Evolutionary conservation across 2,329 filamentous ascomycete genomes (phyloP), one percentile per base, ranked within the genome.

Genomic region (Dactylellina haptotyla): DNA sequence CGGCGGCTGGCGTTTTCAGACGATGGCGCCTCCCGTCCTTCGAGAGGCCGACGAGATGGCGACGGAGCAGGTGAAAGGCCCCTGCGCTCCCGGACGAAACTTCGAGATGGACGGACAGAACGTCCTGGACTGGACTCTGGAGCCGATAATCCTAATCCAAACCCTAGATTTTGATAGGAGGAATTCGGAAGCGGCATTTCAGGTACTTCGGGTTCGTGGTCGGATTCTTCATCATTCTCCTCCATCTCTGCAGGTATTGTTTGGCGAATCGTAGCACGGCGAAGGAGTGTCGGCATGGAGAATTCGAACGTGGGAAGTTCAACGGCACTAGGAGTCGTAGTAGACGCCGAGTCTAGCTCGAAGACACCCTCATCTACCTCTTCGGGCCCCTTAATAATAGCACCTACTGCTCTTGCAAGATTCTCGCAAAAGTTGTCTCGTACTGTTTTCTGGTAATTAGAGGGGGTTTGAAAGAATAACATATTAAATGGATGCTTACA

Each of bases 231-330:
- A 16, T 73, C 69, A 26, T 73, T 64, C 34, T 73, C 61, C n/a
- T 73, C 61, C 1, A 20, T 6, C 6, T 73, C 69, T 4, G 45
- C 56, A n/a, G 30, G 9, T 26, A 51, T 54, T 18, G 62, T 62
- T 37, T 46, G 61, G 18, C 10, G 62, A 9, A 73, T 25, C 4
- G 69, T 73, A 12, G 69, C 69, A 8, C 69, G 69, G 10, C 69
- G 69, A 10, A 73, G 54, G 1, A 73, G 41, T 12, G 69, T 73
- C 1, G 69, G 69, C 69, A 73, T 73, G 2, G 69, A 73, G 12
- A 73, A 66, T 37, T 73, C 69, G 18, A 73, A 73, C 3, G 69
- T 51, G 9, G 69, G 69, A 5, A 73, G 48, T 41, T 73, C 69
- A 14, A 73, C 69, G 9, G 54, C 20, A 32, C 43, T 53, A 25